These are phyloP conservation scores for Penicillium atrosanguineum DNA, from an alignment of 495 filamentous ascomycete species.

Conservation along the genomic window DNA sequence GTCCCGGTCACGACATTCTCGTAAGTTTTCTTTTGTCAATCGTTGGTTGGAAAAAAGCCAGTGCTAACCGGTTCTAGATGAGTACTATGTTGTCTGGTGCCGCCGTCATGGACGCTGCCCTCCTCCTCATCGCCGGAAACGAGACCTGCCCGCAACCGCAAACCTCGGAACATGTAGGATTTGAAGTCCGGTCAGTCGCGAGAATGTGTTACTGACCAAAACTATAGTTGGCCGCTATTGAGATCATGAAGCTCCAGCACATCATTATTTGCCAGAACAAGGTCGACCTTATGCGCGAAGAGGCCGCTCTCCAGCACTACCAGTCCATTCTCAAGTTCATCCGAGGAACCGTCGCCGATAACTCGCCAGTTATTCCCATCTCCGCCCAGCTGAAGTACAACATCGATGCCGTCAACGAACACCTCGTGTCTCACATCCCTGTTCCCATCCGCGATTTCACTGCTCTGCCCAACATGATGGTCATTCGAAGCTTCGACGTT, in stretches of 20 bases:
- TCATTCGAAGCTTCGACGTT: conserved; percentile 90
- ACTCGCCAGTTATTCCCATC: conserved; percentile 95
- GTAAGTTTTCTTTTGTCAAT: conserved; percentile 2
- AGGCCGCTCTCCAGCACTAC: conserved; percentile 86
- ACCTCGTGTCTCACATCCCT: conserved; percentile 88
- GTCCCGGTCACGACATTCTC: conserved; percentile 88
- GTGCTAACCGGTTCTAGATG: conserved; percentile 52
- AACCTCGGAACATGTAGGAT: conserved; percentile 77
- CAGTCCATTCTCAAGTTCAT: conserved; percentile 97
- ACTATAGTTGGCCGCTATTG: conserved; percentile 75
- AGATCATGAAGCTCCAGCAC: conserved; percentile 98
- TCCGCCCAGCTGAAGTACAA: conserved; percentile 99
- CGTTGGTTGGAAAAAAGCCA: neutral
- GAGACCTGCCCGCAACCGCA: conserved; percentile 99
- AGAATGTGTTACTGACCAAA: too few species aligned
- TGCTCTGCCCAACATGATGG: conserved; percentile 92
- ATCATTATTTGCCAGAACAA: conserved; percentile 99
- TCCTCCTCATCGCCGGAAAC: conserved; percentile 96
- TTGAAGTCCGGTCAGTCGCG: too few species aligned
- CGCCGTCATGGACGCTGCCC: conserved; percentile 97
- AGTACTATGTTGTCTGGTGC: conserved; percentile 99
- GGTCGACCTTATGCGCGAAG: conserved; percentile 95
- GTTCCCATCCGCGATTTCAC: conserved; percentile 87
- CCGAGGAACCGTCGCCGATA: conserved; percentile 91
- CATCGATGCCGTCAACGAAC: conserved; percentile 96